Evolutionary conservation across 768 basidiomycete species (phyloP).

Genomic region (Coprinopsis marcescibilis): DNA sequence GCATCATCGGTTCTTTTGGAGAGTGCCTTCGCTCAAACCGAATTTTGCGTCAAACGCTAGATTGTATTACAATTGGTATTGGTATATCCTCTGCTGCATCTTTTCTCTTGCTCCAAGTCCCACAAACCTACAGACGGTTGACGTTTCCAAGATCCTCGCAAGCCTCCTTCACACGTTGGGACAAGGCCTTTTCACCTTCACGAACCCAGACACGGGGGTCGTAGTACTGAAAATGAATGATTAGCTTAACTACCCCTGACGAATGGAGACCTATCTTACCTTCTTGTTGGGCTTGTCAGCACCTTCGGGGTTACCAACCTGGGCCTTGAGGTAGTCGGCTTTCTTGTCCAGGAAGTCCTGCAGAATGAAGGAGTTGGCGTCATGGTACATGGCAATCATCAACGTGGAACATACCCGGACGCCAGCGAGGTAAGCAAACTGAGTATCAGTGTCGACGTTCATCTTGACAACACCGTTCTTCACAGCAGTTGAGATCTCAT

Average conservation of each 20-base stretch:
- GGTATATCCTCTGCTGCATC: background rate
- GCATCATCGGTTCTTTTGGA: too few species aligned
- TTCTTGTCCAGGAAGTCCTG: slow-evolving; percentile 84
- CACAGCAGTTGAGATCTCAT: slow-evolving; percentile 93
- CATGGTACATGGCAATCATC: background rate
- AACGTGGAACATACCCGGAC: slow-evolving; percentile 68
- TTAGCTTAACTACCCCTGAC: slow-evolving; percentile 4
- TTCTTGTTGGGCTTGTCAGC: slow-evolving; percentile 99
- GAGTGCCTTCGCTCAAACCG: too few species aligned
- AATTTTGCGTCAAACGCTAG: too few species aligned
- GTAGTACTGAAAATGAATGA: slow-evolving; percentile 52
- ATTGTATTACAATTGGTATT: background rate
- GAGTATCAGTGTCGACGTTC: slow-evolving; percentile 97
- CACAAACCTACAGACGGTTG: slow-evolving; percentile 20
- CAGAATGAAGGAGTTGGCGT: background rate
- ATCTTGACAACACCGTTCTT: slow-evolving; percentile 94
- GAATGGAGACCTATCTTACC: slow-evolving; percentile 30
- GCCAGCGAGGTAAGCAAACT: slow-evolving; percentile 86
- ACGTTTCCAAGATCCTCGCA: slow-evolving; percentile 79
- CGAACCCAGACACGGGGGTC: slow-evolving; percentile 99
- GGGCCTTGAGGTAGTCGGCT: slow-evolving; percentile 81
- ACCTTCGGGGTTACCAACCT: slow-evolving; percentile 97
- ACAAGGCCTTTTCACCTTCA: slow-evolving; percentile 94
- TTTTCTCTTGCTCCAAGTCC: background rate
- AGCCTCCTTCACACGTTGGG: slow-evolving; percentile 86